Evolutionary conservation across 148 eudicot genomes (phyloP).

Genomic region (Rhododendron williamsianum): DNA sequence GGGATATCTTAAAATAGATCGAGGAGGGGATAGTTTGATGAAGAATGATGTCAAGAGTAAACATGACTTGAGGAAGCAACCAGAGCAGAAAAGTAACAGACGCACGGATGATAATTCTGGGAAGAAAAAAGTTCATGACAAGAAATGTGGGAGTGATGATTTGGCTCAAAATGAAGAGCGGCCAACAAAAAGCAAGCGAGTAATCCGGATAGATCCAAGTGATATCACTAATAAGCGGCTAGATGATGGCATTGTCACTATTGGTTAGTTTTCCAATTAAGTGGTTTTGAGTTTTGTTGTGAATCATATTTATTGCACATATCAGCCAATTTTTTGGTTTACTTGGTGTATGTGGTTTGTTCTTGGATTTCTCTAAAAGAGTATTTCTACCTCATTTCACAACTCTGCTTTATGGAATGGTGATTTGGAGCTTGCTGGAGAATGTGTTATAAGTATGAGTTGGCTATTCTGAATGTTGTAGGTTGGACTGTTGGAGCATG

Average conservation of each 20-base stretch:
- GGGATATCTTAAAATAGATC: not conserved
- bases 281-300: not conserved
- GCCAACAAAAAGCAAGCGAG: conserved; percentile 15
- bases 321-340: not conserved
- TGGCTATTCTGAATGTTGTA: not conserved
- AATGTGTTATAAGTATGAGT: not conserved
- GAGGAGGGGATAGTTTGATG: not conserved
- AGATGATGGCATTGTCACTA: conserved; percentile 12
- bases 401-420: not conserved
- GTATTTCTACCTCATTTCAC: not conserved
- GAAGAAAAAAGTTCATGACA: conserved; percentile 14
- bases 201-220: conserved; percentile 18
- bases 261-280: conserved; percentile 12
- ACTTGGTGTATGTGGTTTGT: not conserved
- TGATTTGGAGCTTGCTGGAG: not conserved
- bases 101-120: not conserved
- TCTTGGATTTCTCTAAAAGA: not conserved
- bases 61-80: conserved; percentile 5
- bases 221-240: conserved; percentile 22
- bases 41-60: conserved; percentile 2
- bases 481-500: not conserved
- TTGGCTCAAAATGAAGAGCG: conserved; percentile 7
- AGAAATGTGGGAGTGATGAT: conserved; percentile 10
- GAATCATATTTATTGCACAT: not conserved
- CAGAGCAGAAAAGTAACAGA: not conserved